These are phyloP conservation scores for Colletotrichum cuscutae DNA, from an alignment of 2,329 filamentous ascomycete species.

Conservation along the genomic window DNA sequence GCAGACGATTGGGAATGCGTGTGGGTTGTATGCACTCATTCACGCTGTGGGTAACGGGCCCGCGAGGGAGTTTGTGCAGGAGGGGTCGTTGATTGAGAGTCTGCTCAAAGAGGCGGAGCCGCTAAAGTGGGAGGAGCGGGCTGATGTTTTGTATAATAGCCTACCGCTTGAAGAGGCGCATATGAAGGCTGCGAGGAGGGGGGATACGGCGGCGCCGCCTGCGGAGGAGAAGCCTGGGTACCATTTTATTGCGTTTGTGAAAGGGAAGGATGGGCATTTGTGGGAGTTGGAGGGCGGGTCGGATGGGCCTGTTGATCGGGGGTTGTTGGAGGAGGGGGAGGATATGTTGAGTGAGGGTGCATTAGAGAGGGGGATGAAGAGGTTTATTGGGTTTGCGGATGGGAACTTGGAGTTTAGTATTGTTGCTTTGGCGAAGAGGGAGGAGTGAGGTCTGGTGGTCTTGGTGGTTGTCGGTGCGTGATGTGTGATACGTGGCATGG, in stretches of 20 bases:
- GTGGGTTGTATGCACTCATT: conserved; percentile 81
- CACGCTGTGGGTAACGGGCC: conserved; percentile 79
- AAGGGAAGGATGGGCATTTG: conserved; percentile 69
- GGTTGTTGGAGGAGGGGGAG: conserved; percentile 62
- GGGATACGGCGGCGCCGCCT: conserved; percentile 73
- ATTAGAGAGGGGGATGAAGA: conserved; percentile 67
- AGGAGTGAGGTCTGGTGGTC: neutral
- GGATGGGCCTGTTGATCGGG: conserved; percentile 78
- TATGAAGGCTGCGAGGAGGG: conserved; percentile 72
- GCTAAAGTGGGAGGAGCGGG: conserved; percentile 69
- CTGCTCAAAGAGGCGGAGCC: conserved; percentile 72
- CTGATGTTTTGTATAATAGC: conserved; percentile 77
- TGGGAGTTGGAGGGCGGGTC: conserved; percentile 85
- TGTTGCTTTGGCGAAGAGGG: conserved; percentile 45
- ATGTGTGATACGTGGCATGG: neutral
- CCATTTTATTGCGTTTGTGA: conserved; percentile 87
- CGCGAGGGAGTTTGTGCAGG: conserved; percentile 63
- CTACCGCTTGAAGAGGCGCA: conserved; percentile 78
- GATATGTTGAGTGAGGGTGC: conserved; percentile 75
- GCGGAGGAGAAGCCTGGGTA: conserved; percentile 72
- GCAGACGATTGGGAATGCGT: conserved; percentile 86
- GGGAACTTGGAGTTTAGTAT: conserved; percentile 52
- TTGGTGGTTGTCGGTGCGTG: too few species aligned
- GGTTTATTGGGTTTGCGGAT: conserved; percentile 51
- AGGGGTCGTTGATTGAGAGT: conserved; percentile 64